Evolutionary conservation across 1,284 basidiomycete genomes (phyloP).

Genomic region (Trichosporon faecale): DNA sequence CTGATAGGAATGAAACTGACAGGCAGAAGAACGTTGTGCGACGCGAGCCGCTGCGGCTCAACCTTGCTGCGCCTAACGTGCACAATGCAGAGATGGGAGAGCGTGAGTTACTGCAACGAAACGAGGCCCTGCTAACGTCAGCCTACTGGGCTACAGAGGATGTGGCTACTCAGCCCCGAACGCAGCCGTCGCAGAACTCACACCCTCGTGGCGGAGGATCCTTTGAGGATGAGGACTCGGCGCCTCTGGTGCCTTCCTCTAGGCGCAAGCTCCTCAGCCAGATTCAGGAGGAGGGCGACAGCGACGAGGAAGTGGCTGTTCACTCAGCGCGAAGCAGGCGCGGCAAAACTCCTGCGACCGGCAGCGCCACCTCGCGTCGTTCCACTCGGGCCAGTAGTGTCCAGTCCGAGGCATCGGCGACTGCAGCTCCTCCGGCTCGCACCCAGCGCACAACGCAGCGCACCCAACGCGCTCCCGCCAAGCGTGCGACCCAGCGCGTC

Average conservation of each 20-base stretch:
- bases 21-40: conserved; percentile 42
- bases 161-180: conserved; percentile 10
- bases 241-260: conserved; percentile 34
- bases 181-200: conserved; percentile 13
- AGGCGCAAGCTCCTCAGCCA: conserved; percentile 27
- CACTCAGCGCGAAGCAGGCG: conserved; percentile 15
- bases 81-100: conserved; percentile 46
- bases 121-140: conserved; percentile 16
- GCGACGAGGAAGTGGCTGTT: conserved; percentile 26
- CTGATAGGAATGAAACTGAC: background rate
- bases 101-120: conserved; percentile 37
- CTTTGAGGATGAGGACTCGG: conserved; percentile 36
- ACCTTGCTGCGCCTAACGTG: conserved; percentile 33
- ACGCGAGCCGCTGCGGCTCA: conserved; percentile 37
- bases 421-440: conserved; percentile 14
- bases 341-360: background rate
- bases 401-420: conserved; percentile 30
- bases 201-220: background rate
- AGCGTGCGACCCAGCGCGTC: conserved; percentile 11
- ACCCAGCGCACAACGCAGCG: conserved; percentile 11
- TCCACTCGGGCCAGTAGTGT: conserved; percentile 33
- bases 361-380: conserved; percentile 16
- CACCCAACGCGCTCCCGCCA: conserved; percentile 5
- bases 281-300: conserved; percentile 29
- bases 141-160: conserved; percentile 44